Evolutionary conservation across 768 basidiomycete genomes (phyloP), one percentile per base, ranked within the genome.

Genomic region (Rhodotorula paludigena): DNA sequence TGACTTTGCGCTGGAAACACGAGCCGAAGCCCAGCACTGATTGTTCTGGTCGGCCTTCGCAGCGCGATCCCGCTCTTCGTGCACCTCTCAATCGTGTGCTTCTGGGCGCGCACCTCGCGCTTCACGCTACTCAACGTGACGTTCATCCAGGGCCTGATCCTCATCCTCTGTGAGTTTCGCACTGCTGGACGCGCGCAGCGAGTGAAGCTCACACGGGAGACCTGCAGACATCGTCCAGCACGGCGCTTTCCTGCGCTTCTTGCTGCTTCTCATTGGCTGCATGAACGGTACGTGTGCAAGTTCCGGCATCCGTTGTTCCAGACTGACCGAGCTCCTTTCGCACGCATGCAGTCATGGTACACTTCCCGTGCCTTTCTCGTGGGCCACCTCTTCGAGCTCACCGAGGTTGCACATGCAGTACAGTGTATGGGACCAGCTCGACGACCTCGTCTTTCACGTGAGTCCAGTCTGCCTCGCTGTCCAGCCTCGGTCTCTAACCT

Each of bases 211-310:
- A 33, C 56, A 3, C 18, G 7, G 23, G n/a, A 32, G 25, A 25
- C 28, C 16, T 14, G 16, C 42, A 69, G 68, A 64, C 38, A 61
- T 71, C 39, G 54, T 71, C 36, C 51, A 55, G 49, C 70, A 71
- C 28, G 63, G 47, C 3, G 65, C 54, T 0, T 58, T 56, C n/a
- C 32, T 71, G 11, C 65, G 65, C 12, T 71, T 71, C 63, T 33
- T 71, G 3, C 60, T 65, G 0, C 51, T 61, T 3, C 25, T 60
- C 10, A 39, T 64, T 20, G 70, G 70, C 0, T 42, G 51, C 20
- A 71, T 71, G 70, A 71, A 71, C 39, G 62, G 61, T 66, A 11
- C 32, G 69, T 23, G n/a, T n/a, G n/a, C n/a, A n/a, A n/a, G n/a
- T n/a, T n/a, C n/a, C n/a, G n/a, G n/a, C n/a, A n/a, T n/a, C n/a